Conservation (phyloP, 805 yeast species). For the Teunomyces pallodes region DNA sequence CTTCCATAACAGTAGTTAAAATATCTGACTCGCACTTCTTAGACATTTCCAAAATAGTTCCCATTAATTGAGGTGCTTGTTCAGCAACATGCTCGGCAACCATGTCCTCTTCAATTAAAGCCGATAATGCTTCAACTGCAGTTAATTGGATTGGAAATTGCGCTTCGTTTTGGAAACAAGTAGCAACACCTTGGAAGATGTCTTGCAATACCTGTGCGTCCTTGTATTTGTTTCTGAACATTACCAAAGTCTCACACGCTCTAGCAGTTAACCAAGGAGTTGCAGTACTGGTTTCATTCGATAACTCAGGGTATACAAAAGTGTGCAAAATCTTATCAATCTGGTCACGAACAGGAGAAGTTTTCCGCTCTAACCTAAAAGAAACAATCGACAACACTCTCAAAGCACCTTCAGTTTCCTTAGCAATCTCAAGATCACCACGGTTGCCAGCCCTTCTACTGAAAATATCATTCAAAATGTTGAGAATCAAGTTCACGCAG, state of each 20-base stretch:
- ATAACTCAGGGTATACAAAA: constrained; percentile 41
- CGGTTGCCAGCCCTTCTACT: constrained; percentile 30
- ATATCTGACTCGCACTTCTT: constrained; percentile 43
- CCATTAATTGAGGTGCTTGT: constrained; percentile 46
- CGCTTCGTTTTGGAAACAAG: constrained; percentile 38
- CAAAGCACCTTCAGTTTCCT: constrained; percentile 42
- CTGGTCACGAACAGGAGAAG: constrained; percentile 39
- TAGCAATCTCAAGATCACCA: constrained; percentile 26
- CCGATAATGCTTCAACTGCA: constrained; percentile 51
- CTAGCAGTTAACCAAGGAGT: constrained; percentile 45
- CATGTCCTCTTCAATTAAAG: constrained; percentile 45
- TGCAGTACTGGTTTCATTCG: constrained; percentile 22
- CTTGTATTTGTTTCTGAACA: constrained; percentile 33
- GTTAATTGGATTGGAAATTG: constrained; percentile 52
- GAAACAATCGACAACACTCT: constrained; percentile 41
- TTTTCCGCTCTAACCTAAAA: constrained; percentile 32
- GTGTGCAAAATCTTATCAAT: constrained; percentile 38
- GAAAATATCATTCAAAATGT: constrained; percentile 34
- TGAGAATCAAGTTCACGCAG: constrained; percentile 26
- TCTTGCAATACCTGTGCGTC: constrained; percentile 37
- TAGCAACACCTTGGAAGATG: constrained; percentile 39
- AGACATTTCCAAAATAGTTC: constrained; percentile 43
- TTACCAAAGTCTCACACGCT: constrained; percentile 46
- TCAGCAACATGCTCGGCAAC: constrained; percentile 41
- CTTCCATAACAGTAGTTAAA: constrained; percentile 44